phyloP scores from a whole-genome alignment of 805 yeast species.

The Wickerhamiella sergipiensis region DNA sequence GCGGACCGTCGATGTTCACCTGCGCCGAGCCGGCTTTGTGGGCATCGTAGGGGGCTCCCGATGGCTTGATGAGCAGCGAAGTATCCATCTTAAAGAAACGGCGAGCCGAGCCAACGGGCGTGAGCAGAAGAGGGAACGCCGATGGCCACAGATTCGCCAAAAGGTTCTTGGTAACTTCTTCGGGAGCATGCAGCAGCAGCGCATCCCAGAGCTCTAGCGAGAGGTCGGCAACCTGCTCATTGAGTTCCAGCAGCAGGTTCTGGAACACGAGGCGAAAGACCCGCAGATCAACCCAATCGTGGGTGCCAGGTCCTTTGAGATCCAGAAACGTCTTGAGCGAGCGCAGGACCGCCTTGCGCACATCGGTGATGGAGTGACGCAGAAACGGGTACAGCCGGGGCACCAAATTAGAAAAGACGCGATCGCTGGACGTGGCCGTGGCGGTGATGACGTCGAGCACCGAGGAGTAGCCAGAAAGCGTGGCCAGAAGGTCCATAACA shows the following conservation, averaged over 20 bases:
- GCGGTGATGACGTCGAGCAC: constrained; percentile 61
- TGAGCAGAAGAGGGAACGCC: constrained; percentile 52
- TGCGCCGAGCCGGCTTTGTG: constrained; percentile 15
- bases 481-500: constrained; percentile 86
- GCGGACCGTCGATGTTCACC: constrained; percentile 86
- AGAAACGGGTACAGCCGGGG: constrained; percentile 86
- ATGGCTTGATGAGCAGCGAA: constrained; percentile 61
- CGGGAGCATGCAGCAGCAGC: constrained; percentile 27
- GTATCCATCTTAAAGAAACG: constrained; percentile 76
- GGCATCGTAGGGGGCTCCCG: constrained; percentile 36
- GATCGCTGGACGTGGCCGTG: constrained; percentile 36
- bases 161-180: background rate
- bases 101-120: constrained; percentile 91
- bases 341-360: constrained; percentile 73
- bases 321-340: constrained; percentile 63
- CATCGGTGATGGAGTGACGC: constrained; percentile 86
- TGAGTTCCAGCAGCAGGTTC: constrained; percentile 80
- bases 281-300: constrained; percentile 67
- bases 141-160: constrained; percentile 27
- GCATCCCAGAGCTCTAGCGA: constrained; percentile 49
- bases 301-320: constrained; percentile 29
- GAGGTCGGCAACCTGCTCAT: constrained; percentile 49
- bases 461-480: constrained; percentile 66
- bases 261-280: constrained; percentile 69
- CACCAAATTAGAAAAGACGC: constrained; percentile 61